Base-by-base conservation (phyloP, 495 filamentous ascomycete genomes). In the Halenospora varia region DNA sequence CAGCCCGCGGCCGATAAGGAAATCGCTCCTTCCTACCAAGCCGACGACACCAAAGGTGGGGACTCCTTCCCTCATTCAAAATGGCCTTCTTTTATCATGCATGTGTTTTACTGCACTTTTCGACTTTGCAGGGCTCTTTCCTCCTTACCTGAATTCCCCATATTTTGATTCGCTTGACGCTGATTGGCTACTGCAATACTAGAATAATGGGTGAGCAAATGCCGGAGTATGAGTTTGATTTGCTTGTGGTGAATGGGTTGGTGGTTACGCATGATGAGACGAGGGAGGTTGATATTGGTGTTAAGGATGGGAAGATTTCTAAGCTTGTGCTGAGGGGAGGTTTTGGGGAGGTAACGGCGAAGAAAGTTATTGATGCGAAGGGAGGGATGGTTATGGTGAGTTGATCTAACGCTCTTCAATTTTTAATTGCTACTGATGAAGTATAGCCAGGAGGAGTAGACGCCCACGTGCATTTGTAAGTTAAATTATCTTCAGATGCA, bases 231-330 rank as follows among this genome's bases (percentile, higher is more conserved):
- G 42, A 46, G n/a, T 77, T 68, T 58, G 75, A 79, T 50, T 66
- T 77, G 15, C 54, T 77, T 20, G 70, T 80, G 53, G 53, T 74
- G 40, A 78, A 80, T 53, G 77, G 76, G 25, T 48, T 75, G 2
- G 73, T 77, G 1, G 75, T 76, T n/a, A 81, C 79, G 2, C 74
- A 75, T 8, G 64, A 69, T 1, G 74, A 80, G 51, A 63, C 74
- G 13, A 66, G 69, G 2, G 69, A 75, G 24, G 71, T 65, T 51
- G 79, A 84, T 63, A 76, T 84, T 57, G 80, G 71, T 51, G 70
- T 82, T 61, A 75, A 71, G 49, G 68, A 74, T 68, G 79, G 77
- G 35, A 82, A 79, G 66, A 77, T 82, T 57, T 68, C 62, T 10
- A 70, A 77, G 25, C 59, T 83, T 24, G 70, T 70, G 39, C 70